These are phyloP conservation scores for Populus hybrid DNA, from an alignment of 441 rosid species.

Conservation along the genomic window DNA sequence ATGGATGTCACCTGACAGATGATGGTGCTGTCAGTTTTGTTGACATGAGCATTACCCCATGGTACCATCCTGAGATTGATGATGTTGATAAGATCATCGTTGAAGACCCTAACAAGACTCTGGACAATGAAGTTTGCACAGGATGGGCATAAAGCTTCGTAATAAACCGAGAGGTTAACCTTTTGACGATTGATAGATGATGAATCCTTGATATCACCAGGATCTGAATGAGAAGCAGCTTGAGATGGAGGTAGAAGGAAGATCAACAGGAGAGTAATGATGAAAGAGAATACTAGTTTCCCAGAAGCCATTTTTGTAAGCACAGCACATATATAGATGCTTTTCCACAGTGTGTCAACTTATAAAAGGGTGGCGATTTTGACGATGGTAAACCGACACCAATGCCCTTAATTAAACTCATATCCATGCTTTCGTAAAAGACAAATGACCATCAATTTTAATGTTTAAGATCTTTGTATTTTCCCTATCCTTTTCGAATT, in stretches of 20 bases:
- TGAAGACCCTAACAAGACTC: slow-evolving; percentile 28
- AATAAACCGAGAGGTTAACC: slow-evolving; percentile 47
- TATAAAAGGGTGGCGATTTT: neutral
- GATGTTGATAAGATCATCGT: slow-evolving; percentile 38
- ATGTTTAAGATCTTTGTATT: neutral
- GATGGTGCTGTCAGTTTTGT: slow-evolving; percentile 9
- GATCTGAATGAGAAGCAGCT: slow-evolving; percentile 12
- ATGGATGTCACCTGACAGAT: slow-evolving; percentile 38
- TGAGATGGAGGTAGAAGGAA: slow-evolving; percentile 5
- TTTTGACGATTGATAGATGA: slow-evolving; percentile 15
- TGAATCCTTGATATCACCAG: slow-evolving; percentile 2
- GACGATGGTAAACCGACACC: neutral
- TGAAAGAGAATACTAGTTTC: slow-evolving; percentile 1
- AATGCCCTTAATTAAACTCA: neutral
- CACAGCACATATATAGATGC: neutral
- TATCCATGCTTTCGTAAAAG: too few species aligned
- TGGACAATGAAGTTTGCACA: slow-evolving; percentile 39
- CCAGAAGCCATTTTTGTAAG: slow-evolving; percentile 26
- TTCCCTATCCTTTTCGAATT: too few species aligned
- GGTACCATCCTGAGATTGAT: slow-evolving; percentile 50
- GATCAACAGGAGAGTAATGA: slow-evolving; percentile 10
- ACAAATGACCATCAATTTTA: neutral
- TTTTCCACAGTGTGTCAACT: neutral
- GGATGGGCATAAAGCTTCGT: slow-evolving; percentile 34
- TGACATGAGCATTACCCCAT: slow-evolving; percentile 40